Conservation (phyloP, 139 green algal species). For the Micractinium conductrix region DNA sequence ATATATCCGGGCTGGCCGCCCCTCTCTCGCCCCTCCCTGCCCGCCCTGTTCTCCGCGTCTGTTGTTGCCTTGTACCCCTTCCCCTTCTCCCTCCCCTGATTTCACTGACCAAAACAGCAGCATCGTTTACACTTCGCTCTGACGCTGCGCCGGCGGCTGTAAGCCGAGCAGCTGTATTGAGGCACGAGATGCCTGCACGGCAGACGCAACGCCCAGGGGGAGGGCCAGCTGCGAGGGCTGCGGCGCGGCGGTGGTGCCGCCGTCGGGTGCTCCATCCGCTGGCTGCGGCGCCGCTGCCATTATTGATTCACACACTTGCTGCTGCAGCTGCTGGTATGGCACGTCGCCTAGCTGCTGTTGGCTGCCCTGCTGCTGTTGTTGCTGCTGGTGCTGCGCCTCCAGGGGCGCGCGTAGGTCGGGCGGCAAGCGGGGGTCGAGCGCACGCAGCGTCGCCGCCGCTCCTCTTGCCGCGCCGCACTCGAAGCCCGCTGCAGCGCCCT, state of each 20-base stretch:
- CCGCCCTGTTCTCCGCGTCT: too few species aligned
- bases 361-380: neutral
- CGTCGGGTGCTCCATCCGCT: too few species aligned
- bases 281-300: neutral
- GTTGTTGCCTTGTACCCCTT: neutral
- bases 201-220: neutral
- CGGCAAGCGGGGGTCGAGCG: constrained; percentile 2
- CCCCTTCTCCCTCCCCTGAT: neutral
- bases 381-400: constrained; percentile 3
- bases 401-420: neutral
- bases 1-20: too few species aligned
- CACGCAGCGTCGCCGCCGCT: constrained; percentile 11
- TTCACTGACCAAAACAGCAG: neutral
- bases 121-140: neutral
- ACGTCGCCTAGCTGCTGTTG: neutral
- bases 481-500: constrained; percentile 29
- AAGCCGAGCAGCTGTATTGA: constrained; percentile 1
- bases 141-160: neutral
- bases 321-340: constrained; percentile 33
- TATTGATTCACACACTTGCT: neutral
- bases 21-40: too few species aligned
- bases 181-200: neutral
- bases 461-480: constrained; percentile 34
- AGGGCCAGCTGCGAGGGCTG: neutral
- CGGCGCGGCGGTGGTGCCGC: too few species aligned